These are phyloP conservation scores for Fusarium incarnatum DNA, from an alignment of 2,329 filamentous ascomycete species.

Conservation along the genomic window DNA sequence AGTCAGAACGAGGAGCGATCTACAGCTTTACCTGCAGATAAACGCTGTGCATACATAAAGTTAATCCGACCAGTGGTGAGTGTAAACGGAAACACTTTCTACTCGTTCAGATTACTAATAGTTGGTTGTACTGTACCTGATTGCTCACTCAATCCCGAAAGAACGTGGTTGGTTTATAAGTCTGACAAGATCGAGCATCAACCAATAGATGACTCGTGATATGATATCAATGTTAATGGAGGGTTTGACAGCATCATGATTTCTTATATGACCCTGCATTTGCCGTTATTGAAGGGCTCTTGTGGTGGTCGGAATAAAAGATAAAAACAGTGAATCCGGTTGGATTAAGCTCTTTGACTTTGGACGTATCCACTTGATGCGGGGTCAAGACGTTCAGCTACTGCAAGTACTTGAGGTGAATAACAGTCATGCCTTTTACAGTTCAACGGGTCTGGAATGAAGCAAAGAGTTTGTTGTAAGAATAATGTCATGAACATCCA, in stretches of 20 bases:
- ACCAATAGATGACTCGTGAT: neutral
- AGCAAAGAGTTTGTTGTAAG: neutral
- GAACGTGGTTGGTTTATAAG: neutral
- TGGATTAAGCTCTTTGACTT: constrained; percentile 29
- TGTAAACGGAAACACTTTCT: neutral
- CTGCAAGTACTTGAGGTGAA: neutral
- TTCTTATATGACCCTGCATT: neutral
- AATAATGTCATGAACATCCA: neutral
- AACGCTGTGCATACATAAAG: too few species aligned
- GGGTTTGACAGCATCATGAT: neutral
- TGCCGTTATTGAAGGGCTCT: constrained; percentile 3
- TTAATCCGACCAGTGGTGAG: neutral
- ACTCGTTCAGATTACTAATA: neutral
- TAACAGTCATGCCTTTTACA: neutral
- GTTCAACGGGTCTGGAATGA: neutral
- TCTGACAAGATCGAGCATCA: neutral
- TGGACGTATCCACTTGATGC: neutral
- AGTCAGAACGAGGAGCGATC: neutral
- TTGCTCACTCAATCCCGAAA: neutral
- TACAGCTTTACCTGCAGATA: neutral
- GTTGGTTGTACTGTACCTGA: neutral
- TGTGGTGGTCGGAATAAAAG: constrained; percentile 11
- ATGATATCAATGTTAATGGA: neutral
- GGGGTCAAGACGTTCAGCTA: constrained; percentile 10
- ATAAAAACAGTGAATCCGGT: constrained; percentile 2